Evolutionary conservation across 768 basidiomycete genomes (phyloP).

Genomic region (Glaciozyma antarctica): DNA sequence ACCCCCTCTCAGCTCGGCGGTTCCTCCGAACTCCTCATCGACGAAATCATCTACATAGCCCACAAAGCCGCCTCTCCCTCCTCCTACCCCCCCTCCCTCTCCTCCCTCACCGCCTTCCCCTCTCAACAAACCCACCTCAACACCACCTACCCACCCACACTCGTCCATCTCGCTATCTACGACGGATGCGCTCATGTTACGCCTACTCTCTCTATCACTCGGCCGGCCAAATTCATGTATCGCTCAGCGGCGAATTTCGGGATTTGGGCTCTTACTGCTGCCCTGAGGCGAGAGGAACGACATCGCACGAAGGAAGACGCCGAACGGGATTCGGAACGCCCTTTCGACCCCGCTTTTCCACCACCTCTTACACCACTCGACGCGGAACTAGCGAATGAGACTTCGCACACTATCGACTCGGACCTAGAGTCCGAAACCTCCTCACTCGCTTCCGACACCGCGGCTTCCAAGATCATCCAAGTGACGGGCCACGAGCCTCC

Average conservation of each 20-base stretch:
- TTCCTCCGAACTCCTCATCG: constrained; percentile 63
- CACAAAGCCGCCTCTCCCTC: constrained; percentile 84
- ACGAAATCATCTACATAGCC: constrained; percentile 78
- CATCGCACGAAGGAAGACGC: no score
- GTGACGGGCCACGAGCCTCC: constrained; percentile 22
- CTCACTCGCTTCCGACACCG: neutral
- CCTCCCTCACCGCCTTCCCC: constrained; percentile 47
- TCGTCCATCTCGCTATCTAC: constrained; percentile 31
- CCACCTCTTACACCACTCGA: neutral
- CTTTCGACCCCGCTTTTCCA: neutral
- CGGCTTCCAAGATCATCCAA: neutral
- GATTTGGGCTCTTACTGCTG: constrained; percentile 14
- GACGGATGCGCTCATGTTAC: constrained; percentile 32
- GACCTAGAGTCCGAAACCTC: neutral
- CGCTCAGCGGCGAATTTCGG: constrained; percentile 33
- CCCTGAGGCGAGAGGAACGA: constrained; percentile 6
- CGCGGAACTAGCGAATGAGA: neutral
- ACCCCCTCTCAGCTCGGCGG: constrained; percentile 14
- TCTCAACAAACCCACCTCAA: constrained; percentile 22
- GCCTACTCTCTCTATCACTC: constrained; percentile 33
- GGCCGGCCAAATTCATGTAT: constrained; percentile 40
- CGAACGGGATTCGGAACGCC: no score
- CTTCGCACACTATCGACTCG: neutral
- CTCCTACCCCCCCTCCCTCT: constrained; percentile 54
- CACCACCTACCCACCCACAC: constrained; percentile 30